phyloP scores from a whole-genome alignment of 441 rosid genomes.

The Adansonia rubrostipa region DNA sequence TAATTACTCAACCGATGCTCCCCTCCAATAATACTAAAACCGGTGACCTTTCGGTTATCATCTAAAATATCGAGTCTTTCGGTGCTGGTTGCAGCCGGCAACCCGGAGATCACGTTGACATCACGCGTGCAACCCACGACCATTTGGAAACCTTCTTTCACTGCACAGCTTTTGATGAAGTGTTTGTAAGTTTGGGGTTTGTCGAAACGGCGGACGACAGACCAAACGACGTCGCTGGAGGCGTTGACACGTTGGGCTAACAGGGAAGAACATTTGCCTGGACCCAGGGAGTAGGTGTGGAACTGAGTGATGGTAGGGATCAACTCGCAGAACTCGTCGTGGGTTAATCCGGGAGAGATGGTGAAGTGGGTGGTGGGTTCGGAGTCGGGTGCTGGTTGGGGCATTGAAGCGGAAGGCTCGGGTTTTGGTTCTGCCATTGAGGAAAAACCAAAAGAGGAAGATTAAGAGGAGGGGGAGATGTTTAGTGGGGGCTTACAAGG shows the following conservation, averaged over 20 bases:
- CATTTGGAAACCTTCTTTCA: slow-evolving; percentile 42
- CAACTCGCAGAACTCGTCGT: slow-evolving; percentile 43
- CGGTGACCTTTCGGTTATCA: slow-evolving; percentile 46
- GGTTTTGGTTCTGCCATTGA: neutral
- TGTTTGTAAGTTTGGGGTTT: slow-evolving; percentile 65
- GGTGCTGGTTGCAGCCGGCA: slow-evolving; percentile 64
- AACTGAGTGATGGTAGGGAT: slow-evolving; percentile 39
- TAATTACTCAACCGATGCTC: slow-evolving; percentile 66
- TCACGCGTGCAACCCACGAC: slow-evolving; percentile 56
- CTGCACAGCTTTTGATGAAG: slow-evolving; percentile 65
- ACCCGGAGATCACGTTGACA: slow-evolving; percentile 62
- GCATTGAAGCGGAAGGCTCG: slow-evolving; percentile 10
- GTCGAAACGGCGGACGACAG: slow-evolving; percentile 61
- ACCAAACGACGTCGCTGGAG: slow-evolving; percentile 54
- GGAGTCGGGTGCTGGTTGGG: slow-evolving; percentile 9
- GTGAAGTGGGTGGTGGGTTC: slow-evolving; percentile 38
- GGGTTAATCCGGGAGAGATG: slow-evolving; percentile 43
- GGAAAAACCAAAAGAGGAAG: neutral
- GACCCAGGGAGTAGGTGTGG: slow-evolving; percentile 47
- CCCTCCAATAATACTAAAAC: slow-evolving; percentile 64
- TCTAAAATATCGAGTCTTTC: slow-evolving; percentile 63
- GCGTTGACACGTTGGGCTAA: slow-evolving; percentile 51
- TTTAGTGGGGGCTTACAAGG: slow-evolving; percentile 6
- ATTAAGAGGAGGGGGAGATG: neutral
- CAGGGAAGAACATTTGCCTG: slow-evolving; percentile 53